phyloP scores from a whole-genome alignment of 371 early-diverging fungal genomes.

The Actinomortierella ambigua region DNA sequence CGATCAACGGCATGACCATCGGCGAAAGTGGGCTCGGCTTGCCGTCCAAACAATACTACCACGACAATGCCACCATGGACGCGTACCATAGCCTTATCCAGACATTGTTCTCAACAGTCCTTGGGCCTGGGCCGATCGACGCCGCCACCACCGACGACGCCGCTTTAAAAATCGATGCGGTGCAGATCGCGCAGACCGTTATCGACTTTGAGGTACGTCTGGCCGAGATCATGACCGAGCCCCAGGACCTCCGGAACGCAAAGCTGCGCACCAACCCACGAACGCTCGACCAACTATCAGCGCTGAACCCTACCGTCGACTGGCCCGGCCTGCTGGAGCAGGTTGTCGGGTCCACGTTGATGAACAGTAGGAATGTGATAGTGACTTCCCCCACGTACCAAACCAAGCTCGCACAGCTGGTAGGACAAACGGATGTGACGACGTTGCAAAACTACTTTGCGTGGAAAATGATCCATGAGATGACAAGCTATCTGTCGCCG shows the following conservation, averaged over 20 bases:
- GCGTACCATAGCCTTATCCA: constrained; percentile 17
- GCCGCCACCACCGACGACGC: no score
- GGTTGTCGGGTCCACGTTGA: constrained; percentile 31
- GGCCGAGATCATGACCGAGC: constrained; percentile 40
- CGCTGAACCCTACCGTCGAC: constrained; percentile 49
- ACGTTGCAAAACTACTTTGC: constrained; percentile 52
- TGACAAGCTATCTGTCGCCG: constrained; percentile 16
- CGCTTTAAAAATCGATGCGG: no score
- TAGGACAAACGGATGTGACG: constrained; percentile 32
- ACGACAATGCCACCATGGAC: constrained; percentile 44
- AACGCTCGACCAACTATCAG: constrained; percentile 43
- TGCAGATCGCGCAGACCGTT: constrained; percentile 38
- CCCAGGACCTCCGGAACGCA: constrained; percentile 56
- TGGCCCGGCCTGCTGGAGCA: constrained; percentile 49
- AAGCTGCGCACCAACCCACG: constrained; percentile 55
- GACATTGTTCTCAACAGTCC: no score
- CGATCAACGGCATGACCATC: constrained; percentile 47
- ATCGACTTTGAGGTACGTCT: constrained; percentile 56
- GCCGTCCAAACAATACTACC: constrained; percentile 64
- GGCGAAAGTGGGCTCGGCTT: constrained; percentile 59
- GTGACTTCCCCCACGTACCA: constrained; percentile 53
- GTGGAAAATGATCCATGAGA: constrained; percentile 47
- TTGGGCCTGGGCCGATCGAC: no score
- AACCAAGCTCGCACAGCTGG: constrained; percentile 39
- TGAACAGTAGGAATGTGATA: constrained; percentile 41